phyloP scores from a whole-genome alignment of 116 monocot species.

The Posidonia oceanica region DNA sequence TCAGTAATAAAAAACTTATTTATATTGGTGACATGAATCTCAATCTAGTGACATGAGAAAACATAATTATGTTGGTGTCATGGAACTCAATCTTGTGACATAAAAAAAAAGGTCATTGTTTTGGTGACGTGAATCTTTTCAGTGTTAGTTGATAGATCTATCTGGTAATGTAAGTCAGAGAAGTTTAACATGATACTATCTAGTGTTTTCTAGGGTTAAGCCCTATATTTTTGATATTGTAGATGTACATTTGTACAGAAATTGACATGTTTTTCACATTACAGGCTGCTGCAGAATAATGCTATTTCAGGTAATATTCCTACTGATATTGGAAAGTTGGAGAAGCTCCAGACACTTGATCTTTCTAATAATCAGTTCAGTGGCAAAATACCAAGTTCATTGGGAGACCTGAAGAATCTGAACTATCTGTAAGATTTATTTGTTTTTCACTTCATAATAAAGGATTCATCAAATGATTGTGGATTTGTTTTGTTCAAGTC shows the following conservation, averaged over 20 bases:
- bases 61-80: too few species aligned
- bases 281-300: slow-evolving; percentile 89
- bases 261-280: neutral
- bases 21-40: too few species aligned
- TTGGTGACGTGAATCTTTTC: too few species aligned
- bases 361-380: slow-evolving; percentile 75
- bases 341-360: slow-evolving; percentile 75
- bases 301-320: slow-evolving; percentile 72
- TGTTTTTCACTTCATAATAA: neutral
- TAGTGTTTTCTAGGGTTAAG: too few species aligned
- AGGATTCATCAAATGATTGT: neutral
- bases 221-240: too few species aligned
- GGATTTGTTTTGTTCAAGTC: neutral
- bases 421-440: slow-evolving; percentile 72
- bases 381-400: slow-evolving; percentile 69
- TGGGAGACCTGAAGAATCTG: slow-evolving; percentile 63
- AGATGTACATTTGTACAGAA: too few species aligned
- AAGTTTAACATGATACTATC: too few species aligned
- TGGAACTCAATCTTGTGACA: too few species aligned
- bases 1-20: neutral
- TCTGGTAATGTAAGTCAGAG: neutral
- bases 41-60: too few species aligned
- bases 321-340: slow-evolving; percentile 54
- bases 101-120: too few species aligned
- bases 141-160: neutral